phyloP scores from a whole-genome alignment of 345 rosid species.

The Camelina hispida region DNA sequence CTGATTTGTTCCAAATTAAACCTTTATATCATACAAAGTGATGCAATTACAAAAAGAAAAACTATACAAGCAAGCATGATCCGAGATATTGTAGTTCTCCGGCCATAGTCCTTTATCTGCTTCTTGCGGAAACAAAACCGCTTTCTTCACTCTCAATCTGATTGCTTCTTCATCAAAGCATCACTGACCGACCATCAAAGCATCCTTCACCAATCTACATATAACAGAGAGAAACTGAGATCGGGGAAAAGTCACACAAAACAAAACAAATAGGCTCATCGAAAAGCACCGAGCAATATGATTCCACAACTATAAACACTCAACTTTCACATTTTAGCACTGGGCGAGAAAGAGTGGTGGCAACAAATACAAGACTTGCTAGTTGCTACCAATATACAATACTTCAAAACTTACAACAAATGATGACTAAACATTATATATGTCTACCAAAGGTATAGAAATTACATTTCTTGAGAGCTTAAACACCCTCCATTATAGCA shows the following conservation, averaged over 20 bases:
- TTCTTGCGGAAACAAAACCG: slow-evolving; percentile 81
- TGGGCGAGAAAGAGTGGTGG: background rate
- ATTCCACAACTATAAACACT: slow-evolving; percentile 3
- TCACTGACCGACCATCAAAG: too few relatives aligned
- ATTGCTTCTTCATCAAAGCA: slow-evolving; percentile 60
- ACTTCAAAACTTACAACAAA: background rate
- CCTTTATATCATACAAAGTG: too few relatives aligned
- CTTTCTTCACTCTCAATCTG: slow-evolving; percentile 77
- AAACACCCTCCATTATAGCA: slow-evolving; percentile 22
- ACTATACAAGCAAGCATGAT: slow-evolving; percentile 95
- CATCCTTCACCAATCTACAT: too few relatives aligned
- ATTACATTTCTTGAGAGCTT: background rate
- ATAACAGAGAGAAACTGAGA: too few relatives aligned
- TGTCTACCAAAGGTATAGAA: background rate
- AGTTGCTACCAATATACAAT: background rate
- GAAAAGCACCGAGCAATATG: slow-evolving; percentile 12
- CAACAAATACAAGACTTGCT: background rate
- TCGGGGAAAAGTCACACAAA: too few relatives aligned
- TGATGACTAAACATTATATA: background rate
- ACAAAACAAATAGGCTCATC: too few relatives aligned
- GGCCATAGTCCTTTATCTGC: slow-evolving; percentile 96
- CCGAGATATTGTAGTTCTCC: slow-evolving; percentile 79
- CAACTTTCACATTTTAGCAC: slow-evolving; percentile 12
- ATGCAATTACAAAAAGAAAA: too few relatives aligned
- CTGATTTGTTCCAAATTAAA: too few relatives aligned